A percentile compares a stretch with the other conserved stretches of the same genome.
Evolutionary conservation across 1,284 basidiomycete species (phyloP).

Genomic region (Malassezia psittaci): DNA sequence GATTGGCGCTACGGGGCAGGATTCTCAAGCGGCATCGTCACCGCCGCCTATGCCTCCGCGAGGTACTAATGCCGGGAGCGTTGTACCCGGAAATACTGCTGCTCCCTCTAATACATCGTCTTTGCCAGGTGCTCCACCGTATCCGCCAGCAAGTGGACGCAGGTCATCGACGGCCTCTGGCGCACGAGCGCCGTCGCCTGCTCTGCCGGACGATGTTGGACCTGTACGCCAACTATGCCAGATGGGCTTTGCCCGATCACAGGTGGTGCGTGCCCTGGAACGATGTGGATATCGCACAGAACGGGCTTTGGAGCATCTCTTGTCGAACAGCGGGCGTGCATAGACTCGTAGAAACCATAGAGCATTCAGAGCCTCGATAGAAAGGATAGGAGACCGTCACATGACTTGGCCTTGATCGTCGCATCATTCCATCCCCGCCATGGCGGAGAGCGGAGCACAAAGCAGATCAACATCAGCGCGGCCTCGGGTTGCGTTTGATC

Average conservation of each 20-base stretch:
- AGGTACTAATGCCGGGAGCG: neutral
- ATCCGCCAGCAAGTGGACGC: neutral
- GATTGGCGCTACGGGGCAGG: neutral
- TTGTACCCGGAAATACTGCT: neutral
- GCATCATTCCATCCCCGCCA: neutral
- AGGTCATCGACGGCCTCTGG: neutral
- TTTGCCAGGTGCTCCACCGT: neutral
- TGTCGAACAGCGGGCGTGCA: slow-evolving; percentile 17
- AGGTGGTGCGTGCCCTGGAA: slow-evolving; percentile 43
- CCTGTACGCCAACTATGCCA: slow-evolving; percentile 42
- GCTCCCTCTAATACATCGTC: neutral
- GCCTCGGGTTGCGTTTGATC: neutral
- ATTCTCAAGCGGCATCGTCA: neutral
- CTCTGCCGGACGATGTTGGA: slow-evolving; percentile 36
- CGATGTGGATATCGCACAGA: slow-evolving; percentile 41
- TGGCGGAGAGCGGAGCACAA: slow-evolving; percentile 2
- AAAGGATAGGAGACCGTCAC: slow-evolving; percentile 1
- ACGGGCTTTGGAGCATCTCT: slow-evolving; percentile 37
- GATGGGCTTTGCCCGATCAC: slow-evolving; percentile 41
- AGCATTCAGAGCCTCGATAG: too few species aligned
- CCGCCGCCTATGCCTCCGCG: too few species aligned
- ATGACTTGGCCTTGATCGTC: slow-evolving; percentile 1
- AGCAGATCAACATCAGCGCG: neutral
- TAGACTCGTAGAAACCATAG: neutral
- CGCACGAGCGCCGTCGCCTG: slow-evolving; percentile 20